Evolutionary conservation across 2,329 filamentous ascomycete species (phyloP).

Genomic region (Sporothrix variecibatus): DNA sequence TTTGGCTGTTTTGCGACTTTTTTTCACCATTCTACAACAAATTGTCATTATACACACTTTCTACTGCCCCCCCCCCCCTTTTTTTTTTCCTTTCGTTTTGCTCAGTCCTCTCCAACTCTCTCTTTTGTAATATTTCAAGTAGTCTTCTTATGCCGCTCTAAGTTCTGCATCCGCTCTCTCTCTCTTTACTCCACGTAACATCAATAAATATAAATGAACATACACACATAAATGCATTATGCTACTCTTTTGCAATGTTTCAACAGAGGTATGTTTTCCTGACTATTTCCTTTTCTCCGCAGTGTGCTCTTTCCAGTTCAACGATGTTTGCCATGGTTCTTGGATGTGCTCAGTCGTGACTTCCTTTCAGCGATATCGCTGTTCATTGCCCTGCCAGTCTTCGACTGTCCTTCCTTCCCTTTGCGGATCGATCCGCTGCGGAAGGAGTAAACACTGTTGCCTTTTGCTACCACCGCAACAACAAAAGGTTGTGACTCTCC

Average conservation of each 20-base stretch:
- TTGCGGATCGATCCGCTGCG: too few species aligned
- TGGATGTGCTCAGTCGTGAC: not conserved
- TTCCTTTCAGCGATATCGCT: not conserved
- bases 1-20: not conserved
- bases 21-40: not conserved
- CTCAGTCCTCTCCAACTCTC: not conserved
- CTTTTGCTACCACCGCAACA: not conserved
- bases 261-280: not conserved
- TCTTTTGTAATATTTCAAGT: not conserved
- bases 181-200: too few species aligned
- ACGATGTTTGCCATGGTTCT: not conserved
- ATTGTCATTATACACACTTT: not conserved
- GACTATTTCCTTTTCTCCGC: not conserved
- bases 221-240: too few species aligned
- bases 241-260: not conserved
- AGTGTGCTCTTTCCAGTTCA: not conserved
- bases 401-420: not conserved
- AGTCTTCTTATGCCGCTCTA: too few species aligned
- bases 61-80: not conserved
- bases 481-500: not conserved
- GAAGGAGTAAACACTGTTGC: conserved; percentile 11
- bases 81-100: not conserved
- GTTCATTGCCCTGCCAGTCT: not conserved
- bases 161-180: too few species aligned
- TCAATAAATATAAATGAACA: too few species aligned